Evolutionary conservation across 2,329 filamentous ascomycete species (phyloP).

Genomic region (Hymenotorrendiella dingleyae): DNA sequence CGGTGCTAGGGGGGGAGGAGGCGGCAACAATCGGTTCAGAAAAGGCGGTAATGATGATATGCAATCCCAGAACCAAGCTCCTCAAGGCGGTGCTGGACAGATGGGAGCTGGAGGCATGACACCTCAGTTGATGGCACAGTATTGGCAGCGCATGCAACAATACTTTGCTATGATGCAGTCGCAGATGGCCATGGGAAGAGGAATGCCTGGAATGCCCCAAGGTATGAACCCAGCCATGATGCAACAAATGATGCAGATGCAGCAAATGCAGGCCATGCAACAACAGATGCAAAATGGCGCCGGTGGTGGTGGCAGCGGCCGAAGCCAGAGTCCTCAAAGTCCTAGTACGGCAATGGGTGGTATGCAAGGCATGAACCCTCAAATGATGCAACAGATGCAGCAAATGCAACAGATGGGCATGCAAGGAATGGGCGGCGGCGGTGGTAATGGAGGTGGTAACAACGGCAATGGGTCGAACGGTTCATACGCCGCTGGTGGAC

Average conservation of each 20-base stretch:
- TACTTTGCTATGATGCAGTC: constrained; percentile 95
- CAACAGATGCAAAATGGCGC: constrained; percentile 28
- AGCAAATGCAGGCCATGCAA: constrained; percentile 46
- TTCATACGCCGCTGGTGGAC: constrained; percentile 24
- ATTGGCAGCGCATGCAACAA: constrained; percentile 97
- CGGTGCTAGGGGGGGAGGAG: constrained; percentile 37
- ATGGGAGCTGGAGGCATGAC: constrained; percentile 64
- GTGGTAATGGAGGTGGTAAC: constrained; percentile 11
- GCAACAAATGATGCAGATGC: constrained; percentile 65
- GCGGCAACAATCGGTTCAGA: constrained; percentile 47
- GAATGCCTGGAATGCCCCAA: constrained; percentile 60
- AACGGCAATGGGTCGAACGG: constrained; percentile 27
- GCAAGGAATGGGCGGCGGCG: constrained; percentile 31
- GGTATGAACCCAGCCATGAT: constrained; percentile 73
- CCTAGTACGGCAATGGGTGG: constrained; percentile 26
- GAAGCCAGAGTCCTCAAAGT: constrained; percentile 31
- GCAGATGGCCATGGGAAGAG: constrained; percentile 68
- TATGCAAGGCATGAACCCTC: constrained; percentile 33
- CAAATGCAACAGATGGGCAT: constrained; percentile 44
- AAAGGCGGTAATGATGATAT: constrained; percentile 45
- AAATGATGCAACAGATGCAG: constrained; percentile 52
- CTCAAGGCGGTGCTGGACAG: constrained; percentile 28
- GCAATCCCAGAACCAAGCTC: constrained; percentile 34
- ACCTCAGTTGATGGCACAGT: constrained; percentile 95
- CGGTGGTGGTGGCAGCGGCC: constrained; percentile 18